These are phyloP conservation scores for Hymenoscyphus scutula DNA, from an alignment of 2,329 filamentous ascomycete species.

Conservation along the genomic window DNA sequence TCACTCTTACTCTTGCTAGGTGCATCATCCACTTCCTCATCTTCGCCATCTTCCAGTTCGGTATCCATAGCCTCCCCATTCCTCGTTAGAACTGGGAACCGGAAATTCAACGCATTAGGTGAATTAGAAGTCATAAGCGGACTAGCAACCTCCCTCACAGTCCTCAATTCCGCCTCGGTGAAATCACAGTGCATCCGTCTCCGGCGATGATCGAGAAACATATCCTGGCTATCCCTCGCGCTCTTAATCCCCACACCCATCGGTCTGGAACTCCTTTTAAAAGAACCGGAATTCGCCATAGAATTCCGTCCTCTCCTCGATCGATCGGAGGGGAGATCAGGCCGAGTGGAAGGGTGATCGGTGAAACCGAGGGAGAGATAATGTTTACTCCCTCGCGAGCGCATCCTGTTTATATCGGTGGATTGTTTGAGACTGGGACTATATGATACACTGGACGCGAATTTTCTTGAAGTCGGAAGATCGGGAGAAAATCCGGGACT, in stretches of 20 bases:
- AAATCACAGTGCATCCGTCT: neutral
- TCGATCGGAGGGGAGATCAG: no score
- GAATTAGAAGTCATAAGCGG: neutral
- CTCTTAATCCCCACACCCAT: neutral
- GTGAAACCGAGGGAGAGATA: constrained; percentile 17
- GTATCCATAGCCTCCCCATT: neutral
- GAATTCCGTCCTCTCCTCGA: neutral
- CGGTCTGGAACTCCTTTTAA: neutral
- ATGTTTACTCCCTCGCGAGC: constrained; percentile 13
- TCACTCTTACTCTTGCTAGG: neutral
- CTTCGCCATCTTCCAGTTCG: neutral
- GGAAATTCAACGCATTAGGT: neutral
- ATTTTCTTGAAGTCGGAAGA: neutral
- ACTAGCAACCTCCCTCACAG: neutral
- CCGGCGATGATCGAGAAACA: neutral
- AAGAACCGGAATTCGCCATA: neutral
- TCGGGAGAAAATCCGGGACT: neutral
- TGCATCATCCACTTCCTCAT: neutral
- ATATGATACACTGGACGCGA: neutral
- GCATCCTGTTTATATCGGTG: constrained; percentile 2
- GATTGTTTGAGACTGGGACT: neutral
- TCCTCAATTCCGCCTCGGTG: neutral
- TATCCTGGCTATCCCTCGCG: neutral
- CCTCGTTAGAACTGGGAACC: neutral
- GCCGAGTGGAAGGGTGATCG: neutral